A percentile compares a stretch with the other conserved stretches of the same genome.
These are phyloP conservation scores for Tarenaya hassleriana DNA, from an alignment of 345 rosid species.

Conservation along the genomic window DNA sequence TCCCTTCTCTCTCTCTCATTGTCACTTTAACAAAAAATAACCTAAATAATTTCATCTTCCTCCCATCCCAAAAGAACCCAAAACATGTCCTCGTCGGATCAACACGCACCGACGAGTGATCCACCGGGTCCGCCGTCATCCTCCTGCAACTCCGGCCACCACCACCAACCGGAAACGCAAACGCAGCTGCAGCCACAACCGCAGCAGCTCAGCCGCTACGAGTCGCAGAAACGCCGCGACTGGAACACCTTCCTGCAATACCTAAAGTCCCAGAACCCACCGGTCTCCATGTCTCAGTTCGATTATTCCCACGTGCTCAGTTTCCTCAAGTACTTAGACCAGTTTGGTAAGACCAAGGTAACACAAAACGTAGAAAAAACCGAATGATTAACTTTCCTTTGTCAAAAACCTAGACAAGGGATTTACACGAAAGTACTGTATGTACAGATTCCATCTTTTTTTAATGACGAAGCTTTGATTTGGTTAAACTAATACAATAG, in stretches of 20 bases:
- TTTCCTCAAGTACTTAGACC: constrained; percentile 77
- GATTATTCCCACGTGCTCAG: constrained; percentile 41
- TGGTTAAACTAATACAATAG: too few relatives aligned
- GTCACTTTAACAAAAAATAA: constrained; percentile 15
- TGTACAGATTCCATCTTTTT: too few relatives aligned
- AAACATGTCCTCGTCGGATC: constrained; percentile 22
- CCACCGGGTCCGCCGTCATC: constrained; percentile 29
- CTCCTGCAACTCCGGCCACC: constrained; percentile 15
- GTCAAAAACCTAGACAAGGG: too few relatives aligned
- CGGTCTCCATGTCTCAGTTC: too few relatives aligned
- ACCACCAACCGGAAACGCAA: constrained; percentile 17
- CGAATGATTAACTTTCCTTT: too few relatives aligned
- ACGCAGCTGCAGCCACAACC: constrained; percentile 17
- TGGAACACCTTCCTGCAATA: constrained; percentile 94
- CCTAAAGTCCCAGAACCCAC: constrained; percentile 46
- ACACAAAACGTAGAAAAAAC: too few relatives aligned
- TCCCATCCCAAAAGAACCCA: neutral
- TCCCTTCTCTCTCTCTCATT: constrained; percentile 14
- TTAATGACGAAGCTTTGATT: too few relatives aligned
- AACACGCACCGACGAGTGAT: constrained; percentile 27
- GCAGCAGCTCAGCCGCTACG: constrained; percentile 63
- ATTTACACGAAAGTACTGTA: too few relatives aligned
- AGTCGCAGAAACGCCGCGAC: constrained; percentile 83
- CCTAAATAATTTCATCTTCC: too few relatives aligned
- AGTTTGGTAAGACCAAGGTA: constrained; percentile 92